Conservation (phyloP, 495 filamentous ascomycete genomes). For the Daldinia bambusicola region DNA sequence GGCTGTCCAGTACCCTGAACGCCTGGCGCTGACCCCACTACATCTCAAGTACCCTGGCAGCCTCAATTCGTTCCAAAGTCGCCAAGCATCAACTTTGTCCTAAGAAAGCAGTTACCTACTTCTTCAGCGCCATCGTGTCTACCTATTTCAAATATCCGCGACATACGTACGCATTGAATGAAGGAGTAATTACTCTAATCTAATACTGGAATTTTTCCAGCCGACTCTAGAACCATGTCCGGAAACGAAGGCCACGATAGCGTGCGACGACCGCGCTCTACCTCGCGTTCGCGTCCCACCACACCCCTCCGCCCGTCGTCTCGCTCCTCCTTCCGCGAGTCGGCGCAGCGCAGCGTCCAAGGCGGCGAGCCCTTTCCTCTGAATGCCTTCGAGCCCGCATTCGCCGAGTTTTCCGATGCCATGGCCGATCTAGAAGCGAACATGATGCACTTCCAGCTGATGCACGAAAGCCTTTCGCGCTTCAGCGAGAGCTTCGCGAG, state of each 20-base stretch:
- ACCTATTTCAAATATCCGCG: background rate
- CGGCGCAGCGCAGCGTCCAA: slow-evolving; percentile 61
- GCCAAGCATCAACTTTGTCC: slow-evolving; percentile 20
- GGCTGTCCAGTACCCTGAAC: slow-evolving; percentile 22
- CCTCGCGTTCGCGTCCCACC: slow-evolving; percentile 80
- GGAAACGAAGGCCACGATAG: slow-evolving; percentile 46
- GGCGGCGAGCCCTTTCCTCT: slow-evolving; percentile 76
- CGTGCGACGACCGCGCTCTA: slow-evolving; percentile 54
- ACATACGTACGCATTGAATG: background rate
- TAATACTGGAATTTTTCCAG: background rate
- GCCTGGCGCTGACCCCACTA: slow-evolving; percentile 15
- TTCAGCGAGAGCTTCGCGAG: slow-evolving; percentile 97
- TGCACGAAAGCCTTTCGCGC: slow-evolving; percentile 93
- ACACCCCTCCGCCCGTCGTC: slow-evolving; percentile 94
- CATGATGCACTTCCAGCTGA: slow-evolving; percentile 95
- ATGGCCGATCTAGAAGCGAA: slow-evolving; percentile 97
- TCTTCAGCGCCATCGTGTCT: background rate
- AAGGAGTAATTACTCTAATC: background rate
- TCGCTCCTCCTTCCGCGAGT: slow-evolving; percentile 84
- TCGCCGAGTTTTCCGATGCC: slow-evolving; percentile 92
- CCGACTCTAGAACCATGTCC: slow-evolving; percentile 35
- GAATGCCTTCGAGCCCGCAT: slow-evolving; percentile 83
- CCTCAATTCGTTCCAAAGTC: slow-evolving; percentile 8
- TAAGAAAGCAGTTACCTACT: slow-evolving; percentile 13
- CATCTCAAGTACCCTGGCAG: background rate